Evolutionary conservation across 169 alveolate species (phyloP), one percentile per base, ranked within the genome.

Genomic region (Cryptosporidium andersoni): DNA sequence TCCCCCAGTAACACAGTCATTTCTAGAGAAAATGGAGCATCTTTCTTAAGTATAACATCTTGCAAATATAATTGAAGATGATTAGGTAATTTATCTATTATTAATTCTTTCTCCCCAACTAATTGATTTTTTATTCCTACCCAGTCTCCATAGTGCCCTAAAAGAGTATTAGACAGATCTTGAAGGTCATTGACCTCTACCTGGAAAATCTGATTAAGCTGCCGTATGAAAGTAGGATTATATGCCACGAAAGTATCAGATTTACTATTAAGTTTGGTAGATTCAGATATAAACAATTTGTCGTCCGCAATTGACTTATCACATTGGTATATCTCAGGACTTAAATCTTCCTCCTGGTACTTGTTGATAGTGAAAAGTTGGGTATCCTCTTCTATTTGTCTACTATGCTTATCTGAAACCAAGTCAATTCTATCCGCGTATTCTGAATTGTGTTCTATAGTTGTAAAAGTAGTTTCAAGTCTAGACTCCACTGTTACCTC

Each of bases 61-160:
- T 37, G 45, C 25, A 74, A 47, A 37, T 74, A 74, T 16, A 63
- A 55, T 40, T 74, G 64, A 49, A 25, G 60, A 63, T 58, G 85
- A 5, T 56, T 8, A 7, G 85, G 85, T 4, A 68, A 14, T 34
- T 58, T 9, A 12, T 60, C 47, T 16, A 74, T 4, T 58, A 74
- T 8, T 34, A 74, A 60, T 34, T 74, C 85, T 55, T 47, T 74
- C 16, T 74, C 67, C 40, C 12, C 48, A 39, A 74, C 55, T 2
- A 74, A 45, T 9, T 52, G 14, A 58, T 74, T 64, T 37, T 48
- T 74, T 36, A 74, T 74, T 2, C 74, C 67, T 8, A 45, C 45
- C 85, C 85, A 74, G 36, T 74, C 85, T 11, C 74, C 55, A 37
- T 74, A 60, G 36, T 74, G 60, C 43, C 85, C 85, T 49, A 58